Evolutionary conservation across 2,329 filamentous ascomycete species (phyloP), one percentile per base, ranked within the genome.

Genomic region (Fragosphaeria purpurea): DNA sequence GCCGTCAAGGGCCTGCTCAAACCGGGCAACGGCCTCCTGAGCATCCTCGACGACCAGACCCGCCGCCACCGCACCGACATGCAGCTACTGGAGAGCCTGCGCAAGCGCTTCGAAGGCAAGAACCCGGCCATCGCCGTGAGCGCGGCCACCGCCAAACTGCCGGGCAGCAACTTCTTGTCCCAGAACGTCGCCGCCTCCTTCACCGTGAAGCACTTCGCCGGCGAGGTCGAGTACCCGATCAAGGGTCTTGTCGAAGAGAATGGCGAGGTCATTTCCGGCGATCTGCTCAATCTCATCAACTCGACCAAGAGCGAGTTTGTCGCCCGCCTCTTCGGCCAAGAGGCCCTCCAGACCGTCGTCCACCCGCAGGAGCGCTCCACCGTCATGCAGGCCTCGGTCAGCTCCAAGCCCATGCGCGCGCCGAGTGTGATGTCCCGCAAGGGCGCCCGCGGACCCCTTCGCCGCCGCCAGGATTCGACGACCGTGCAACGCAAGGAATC

Each of bases 11-110:
- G 89, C 10, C 75, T 98, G 35, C 73, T 98, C 50, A 98, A 97
- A 70, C 77, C 88, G 51, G 88, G 90, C 32, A 97, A 97, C 61
- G 93, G 93, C 43, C 73, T 98, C 40, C 74, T 98, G 22, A 90
- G 88, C 67, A 98, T 98, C 56, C 73, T 98, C 0, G 93, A 98
- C 62, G 93, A 98, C 62, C 93, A 98, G 67, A 95, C 89, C 43
- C 84, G 87, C 46, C 86, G 91, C 49, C 86, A 91, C 59, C 85
- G 89, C 61, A 88, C 84, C 1, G 93, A 98, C 57, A 77, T 86
- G 66, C 91, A 98, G 62, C 80, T 98, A 57, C 72, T 97, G 1
- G 93, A 98, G 60, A 91, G 87, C 59, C 71, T 96, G 56, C 83
- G 87, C 57, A 95, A 93, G 72, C 85, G 93, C 7, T 98, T 98